Evolutionary conservation across 2,329 filamentous ascomycete genomes (phyloP).

Genomic region (Cladosporium colombiae): DNA sequence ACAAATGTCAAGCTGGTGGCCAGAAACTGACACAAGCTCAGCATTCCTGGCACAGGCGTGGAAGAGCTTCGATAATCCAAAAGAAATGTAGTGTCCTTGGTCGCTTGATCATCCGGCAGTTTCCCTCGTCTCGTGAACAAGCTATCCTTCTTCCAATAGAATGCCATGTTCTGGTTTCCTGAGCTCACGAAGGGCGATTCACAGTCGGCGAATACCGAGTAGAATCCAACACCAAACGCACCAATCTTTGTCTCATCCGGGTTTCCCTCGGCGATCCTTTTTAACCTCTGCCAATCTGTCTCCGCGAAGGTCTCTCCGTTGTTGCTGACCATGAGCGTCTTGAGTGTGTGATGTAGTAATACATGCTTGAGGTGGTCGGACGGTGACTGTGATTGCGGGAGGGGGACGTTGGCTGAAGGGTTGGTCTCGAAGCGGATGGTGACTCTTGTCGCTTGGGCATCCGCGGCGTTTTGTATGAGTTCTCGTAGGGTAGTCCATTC

Average conservation of each 20-base stretch:
- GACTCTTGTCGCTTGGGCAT: conserved; percentile 87
- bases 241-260: conserved; percentile 99
- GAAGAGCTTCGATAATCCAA: conserved; percentile 89
- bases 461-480: conserved; percentile 96
- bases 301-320: conserved; percentile 84
- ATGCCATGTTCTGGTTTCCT: conserved; percentile 90
- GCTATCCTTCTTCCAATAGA: conserved; percentile 99
- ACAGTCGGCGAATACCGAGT: conserved; percentile 97
- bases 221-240: conserved; percentile 97
- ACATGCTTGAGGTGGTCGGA: conserved; percentile 79
- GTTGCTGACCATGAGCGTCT: conserved; percentile 86
- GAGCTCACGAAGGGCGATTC: conserved; percentile 97
- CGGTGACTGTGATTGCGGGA: conserved; percentile 64
- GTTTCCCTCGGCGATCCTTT: conserved; percentile 98
- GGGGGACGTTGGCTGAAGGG: conserved; percentile 75
- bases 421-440: conserved; percentile 89
- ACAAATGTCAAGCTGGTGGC: conserved; percentile 96
- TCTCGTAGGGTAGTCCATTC: conserved; percentile 89
- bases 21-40: conserved; percentile 87
- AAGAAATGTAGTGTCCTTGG: conserved; percentile 76
- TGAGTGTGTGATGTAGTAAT: conserved; percentile 80
- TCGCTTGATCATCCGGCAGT: conserved; percentile 63
- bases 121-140: conserved; percentile 87
- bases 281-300: conserved; percentile 90
- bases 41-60: conserved; percentile 80